phyloP scores from a whole-genome alignment of 176 grass and related monocot species.

The Cymbopogon citratus region DNA sequence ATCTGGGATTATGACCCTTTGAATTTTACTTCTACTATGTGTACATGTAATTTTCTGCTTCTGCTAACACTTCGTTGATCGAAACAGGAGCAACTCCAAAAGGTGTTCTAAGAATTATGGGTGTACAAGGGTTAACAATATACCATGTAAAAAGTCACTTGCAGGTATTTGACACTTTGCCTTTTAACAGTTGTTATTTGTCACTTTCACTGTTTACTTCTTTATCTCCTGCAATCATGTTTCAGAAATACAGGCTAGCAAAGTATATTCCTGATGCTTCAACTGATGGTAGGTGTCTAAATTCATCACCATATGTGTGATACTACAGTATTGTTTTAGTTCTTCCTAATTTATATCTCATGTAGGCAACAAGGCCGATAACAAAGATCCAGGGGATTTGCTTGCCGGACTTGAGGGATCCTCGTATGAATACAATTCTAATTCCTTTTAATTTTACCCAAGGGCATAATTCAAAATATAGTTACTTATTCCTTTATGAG shows the following conservation, averaged over 20 bases:
- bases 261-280: conserved; percentile 87
- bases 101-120: conserved; percentile 91
- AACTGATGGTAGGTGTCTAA: conserved; percentile 58
- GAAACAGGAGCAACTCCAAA: conserved; percentile 87
- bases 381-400: conserved; percentile 61
- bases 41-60: background rate
- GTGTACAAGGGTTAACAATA: conserved; percentile 78
- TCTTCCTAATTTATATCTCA: conserved; percentile 17
- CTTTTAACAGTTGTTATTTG: background rate
- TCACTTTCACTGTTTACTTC: conserved; percentile 7
- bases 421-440: conserved; percentile 59
- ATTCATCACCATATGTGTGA: background rate
- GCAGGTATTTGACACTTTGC: conserved; percentile 54
- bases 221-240: conserved; percentile 2
- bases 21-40: background rate
- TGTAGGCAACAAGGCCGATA: conserved; percentile 67
- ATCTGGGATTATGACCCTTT: background rate
- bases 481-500: background rate
- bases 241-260: conserved; percentile 94
- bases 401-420: conserved; percentile 67
- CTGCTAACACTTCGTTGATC: conserved; percentile 23
- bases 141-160: conserved; percentile 99
- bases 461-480: background rate
- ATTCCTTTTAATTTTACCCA: background rate
- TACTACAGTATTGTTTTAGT: background rate